phyloP scores from a whole-genome alignment of 805 yeast species.

The Kodamaea kaohsiungensis region DNA sequence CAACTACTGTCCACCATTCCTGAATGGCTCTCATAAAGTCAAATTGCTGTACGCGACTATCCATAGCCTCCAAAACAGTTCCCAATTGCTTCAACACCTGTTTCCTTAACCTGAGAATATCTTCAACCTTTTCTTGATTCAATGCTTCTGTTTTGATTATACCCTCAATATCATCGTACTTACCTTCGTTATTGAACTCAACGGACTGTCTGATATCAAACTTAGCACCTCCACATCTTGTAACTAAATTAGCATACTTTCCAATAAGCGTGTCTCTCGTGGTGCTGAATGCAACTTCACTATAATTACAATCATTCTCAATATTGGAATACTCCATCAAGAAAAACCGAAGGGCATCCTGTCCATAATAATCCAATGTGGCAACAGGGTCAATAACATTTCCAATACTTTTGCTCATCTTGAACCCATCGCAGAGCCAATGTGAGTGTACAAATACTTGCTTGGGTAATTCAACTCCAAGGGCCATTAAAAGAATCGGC shows the following conservation, averaged over 20 bases:
- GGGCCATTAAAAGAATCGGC: constrained; percentile 91
- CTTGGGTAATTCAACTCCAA: constrained; percentile 66
- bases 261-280: constrained; percentile 70
- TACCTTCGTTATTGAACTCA: constrained; percentile 21
- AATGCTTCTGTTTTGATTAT: constrained; percentile 16
- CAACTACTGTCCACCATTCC: constrained; percentile 59
- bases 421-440: constrained; percentile 86
- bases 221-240: constrained; percentile 70
- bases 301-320: constrained; percentile 77
- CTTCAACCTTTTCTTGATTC: constrained; percentile 14
- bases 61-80: constrained; percentile 38
- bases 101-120: constrained; percentile 16
- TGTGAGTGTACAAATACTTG: constrained; percentile 89
- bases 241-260: constrained; percentile 78
- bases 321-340: constrained; percentile 74
- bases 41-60: constrained; percentile 43
- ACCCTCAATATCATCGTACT: constrained; percentile 24
- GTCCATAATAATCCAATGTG: constrained; percentile 62
- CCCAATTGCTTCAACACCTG: constrained; percentile 35
- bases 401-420: constrained; percentile 92
- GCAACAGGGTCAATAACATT: constrained; percentile 90
- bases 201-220: constrained; percentile 58
- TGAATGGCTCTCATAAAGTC: constrained; percentile 58
- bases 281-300: constrained; percentile 52
- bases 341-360: constrained; percentile 74